phyloP scores from a whole-genome alignment of 192 early-diverging fungal species.

The Neocallimastix lanati region DNA sequence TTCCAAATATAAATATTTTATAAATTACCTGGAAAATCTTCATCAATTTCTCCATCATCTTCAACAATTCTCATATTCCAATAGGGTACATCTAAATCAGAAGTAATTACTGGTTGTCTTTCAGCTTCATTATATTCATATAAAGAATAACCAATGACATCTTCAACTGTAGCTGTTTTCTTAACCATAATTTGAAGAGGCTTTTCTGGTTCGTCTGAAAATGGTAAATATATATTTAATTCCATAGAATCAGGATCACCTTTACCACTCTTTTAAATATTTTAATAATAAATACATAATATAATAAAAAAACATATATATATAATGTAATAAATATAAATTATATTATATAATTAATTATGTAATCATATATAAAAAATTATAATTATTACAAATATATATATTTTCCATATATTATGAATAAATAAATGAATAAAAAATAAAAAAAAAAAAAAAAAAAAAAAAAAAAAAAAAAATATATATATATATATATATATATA shows the following conservation, averaged over 20 bases:
- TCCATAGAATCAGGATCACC: conserved; percentile 32
- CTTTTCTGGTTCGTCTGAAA: conserved; percentile 14
- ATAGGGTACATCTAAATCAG: conserved; percentile 40
- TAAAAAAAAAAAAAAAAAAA: too few species aligned
- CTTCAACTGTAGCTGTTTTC: conserved; percentile 66
- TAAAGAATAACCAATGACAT: conserved; percentile 81
- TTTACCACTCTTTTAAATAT: conserved; percentile 24
- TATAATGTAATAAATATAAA: too few species aligned
- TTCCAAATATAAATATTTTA: too few species aligned
- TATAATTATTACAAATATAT: too few species aligned
- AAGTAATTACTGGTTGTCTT: conserved; percentile 36
- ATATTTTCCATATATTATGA: too few species aligned
- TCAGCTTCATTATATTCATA: conserved; percentile 70
- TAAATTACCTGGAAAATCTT: conserved; percentile 92
- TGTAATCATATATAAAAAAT: too few species aligned
- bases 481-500: too few species aligned
- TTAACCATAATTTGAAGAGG: conserved; percentile 56
- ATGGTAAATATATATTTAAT: conserved; percentile 46
- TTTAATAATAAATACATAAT: too few species aligned
- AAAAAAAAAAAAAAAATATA: too few species aligned
- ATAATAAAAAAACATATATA: too few species aligned
- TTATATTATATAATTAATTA: too few species aligned
- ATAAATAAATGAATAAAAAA: too few species aligned
- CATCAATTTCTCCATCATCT: conserved; percentile 91
- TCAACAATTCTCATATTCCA: conserved; percentile 90